A percentile compares a stretch with the other conserved stretches of the same genome.
Conservation (phyloP, 192 early-diverging fungal genomes). For the Irineochytrium annulatum region DNA sequence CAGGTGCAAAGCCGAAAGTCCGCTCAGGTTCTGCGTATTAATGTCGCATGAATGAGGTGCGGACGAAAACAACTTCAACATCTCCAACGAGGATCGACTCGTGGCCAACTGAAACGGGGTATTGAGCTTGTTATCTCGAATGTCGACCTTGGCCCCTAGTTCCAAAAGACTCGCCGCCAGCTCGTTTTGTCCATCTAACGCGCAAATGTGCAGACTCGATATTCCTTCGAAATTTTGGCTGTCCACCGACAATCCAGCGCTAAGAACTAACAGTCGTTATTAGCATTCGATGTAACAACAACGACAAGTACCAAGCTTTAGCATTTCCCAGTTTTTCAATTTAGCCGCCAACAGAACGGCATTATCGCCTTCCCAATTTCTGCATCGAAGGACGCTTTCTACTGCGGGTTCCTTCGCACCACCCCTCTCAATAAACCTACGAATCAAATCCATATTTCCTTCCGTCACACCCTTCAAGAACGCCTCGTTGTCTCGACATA, state of each 20-base stretch:
- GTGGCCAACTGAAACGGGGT: conserved; percentile 17
- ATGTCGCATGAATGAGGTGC: neutral
- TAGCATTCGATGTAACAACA: neutral
- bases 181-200: neutral
- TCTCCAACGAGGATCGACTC: neutral
- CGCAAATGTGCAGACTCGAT: conserved; percentile 22
- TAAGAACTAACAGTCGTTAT: conserved; percentile 4
- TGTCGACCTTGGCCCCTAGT: neutral
- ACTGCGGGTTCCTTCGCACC: neutral
- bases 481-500: conserved; percentile 7
- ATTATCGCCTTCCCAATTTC: conserved; percentile 14
- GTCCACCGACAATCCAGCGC: neutral
- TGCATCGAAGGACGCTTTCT: neutral
- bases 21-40: neutral
- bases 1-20: neutral
- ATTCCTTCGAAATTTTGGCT: conserved; percentile 17
- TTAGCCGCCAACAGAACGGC: conserved; percentile 9
- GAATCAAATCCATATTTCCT: neutral
- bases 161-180: neutral
- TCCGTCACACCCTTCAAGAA: conserved; percentile 6
- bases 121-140: conserved; percentile 7
- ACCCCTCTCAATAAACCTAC: neutral
- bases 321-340: neutral
- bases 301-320: conserved; percentile 9
- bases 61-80: neutral